A percentile compares a stretch with the other conserved stretches of the same genome.
Evolutionary conservation across 2,329 filamentous ascomycete species (phyloP).

Genomic region (Fusarium lyarnte): DNA sequence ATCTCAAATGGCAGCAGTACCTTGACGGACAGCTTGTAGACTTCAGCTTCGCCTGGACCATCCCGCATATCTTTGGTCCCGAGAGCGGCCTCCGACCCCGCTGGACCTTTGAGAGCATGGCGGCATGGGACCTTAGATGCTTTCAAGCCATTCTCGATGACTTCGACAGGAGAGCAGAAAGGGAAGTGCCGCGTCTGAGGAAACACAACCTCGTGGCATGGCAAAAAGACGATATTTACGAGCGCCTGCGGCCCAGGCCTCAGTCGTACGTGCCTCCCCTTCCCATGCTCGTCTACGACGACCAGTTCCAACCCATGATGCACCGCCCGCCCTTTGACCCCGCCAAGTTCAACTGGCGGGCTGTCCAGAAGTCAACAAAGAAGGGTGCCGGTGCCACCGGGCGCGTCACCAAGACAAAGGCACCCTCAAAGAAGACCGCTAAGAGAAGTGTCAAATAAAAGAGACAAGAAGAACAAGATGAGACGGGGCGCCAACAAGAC

Average conservation of each 20-base stretch:
- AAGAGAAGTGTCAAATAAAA: background rate
- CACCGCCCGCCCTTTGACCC: slow-evolving; percentile 8
- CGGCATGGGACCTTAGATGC: slow-evolving; percentile 8
- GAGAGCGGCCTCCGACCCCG: background rate
- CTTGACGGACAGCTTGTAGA: background rate
- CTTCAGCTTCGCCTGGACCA: slow-evolving; percentile 23
- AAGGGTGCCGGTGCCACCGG: background rate
- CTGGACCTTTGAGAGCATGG: slow-evolving; percentile 23
- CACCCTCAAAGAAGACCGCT: background rate
- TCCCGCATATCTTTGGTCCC: slow-evolving; percentile 9
- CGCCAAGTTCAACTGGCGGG: slow-evolving; percentile 10
- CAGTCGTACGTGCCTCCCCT: background rate
- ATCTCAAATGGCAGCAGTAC: slow-evolving; percentile 19
- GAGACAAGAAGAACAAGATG: background rate
- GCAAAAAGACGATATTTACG: accelerated
- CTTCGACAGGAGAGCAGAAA: background rate
- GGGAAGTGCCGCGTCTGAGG: background rate
- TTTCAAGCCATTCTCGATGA: background rate
- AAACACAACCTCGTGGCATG: background rate
- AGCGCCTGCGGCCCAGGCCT: background rate
- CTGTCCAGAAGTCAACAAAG: background rate
- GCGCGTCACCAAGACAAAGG: background rate
- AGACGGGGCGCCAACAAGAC: background rate
- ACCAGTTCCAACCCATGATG: accelerated
- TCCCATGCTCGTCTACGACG: background rate